Base-by-base conservation (phyloP, 2,329 filamentous ascomycete genomes). In the Leptosphaerulina australis region DNA sequence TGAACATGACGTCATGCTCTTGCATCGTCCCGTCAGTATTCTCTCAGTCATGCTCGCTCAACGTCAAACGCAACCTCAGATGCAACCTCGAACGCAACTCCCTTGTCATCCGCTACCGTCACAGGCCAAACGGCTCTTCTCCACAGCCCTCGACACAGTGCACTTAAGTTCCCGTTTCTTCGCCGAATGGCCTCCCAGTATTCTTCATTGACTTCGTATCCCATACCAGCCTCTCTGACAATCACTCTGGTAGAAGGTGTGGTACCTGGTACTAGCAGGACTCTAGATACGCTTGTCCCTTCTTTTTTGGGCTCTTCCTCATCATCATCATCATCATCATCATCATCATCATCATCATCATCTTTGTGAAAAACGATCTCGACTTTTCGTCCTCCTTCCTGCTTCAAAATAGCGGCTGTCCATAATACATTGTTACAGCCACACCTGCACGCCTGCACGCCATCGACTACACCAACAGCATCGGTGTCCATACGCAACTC, bases 151-250 rank as follows among this genome's bases (percentile, higher is more conserved):
- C 45, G 30, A 18, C 45, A 49, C 10, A 36, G 1, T 2, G 45
- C 35, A 33, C 34, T 47, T 37, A 58, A 14, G 4, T 44, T 10
- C 4, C 39, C 40, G 22, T 52, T 52, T 26, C 41, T 41, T n/a
- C 36, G 15, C 22, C 48, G 30, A 14, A 52, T 8, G 0, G 12
- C 25, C 33, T 58, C 52, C 55, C 55, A 58, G 26, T 53, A 58
- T 22, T 43, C 38, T 7, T 39, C 45, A 9, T 39, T 35, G 0
- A 35, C 33, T 2, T 43, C 30, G n/a, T 21, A 52, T 9, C 26
- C 20, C 6, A 35, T n/a, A 4, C 26, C 35, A 4, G 11, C 17
- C 24, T 21, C n/a, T 11, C 17, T 14, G 4, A 34, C 12, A 8
- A 40, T n/a, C 2, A 18, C 17, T 5, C 12, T 24, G 2, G 9